Percentiles rank a stretch among this genome's conserved stretches.
Evolutionary conservation across 2,329 filamentous ascomycete species (phyloP).

Genomic region (Helotiales sp.): DNA sequence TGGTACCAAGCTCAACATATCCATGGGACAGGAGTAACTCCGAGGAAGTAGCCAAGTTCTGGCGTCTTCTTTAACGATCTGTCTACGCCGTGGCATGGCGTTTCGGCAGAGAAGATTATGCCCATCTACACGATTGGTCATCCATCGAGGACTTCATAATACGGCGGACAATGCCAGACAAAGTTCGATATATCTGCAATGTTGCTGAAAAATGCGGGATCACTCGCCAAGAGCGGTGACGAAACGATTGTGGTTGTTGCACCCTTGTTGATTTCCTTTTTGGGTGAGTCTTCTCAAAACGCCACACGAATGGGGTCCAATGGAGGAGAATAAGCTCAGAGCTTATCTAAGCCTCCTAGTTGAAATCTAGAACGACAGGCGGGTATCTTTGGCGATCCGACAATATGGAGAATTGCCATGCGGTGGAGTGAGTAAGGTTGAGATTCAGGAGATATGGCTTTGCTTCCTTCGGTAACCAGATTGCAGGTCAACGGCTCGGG

Average conservation of each 20-base stretch:
- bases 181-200: not conserved
- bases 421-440: constrained; percentile 2
- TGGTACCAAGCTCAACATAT: not conserved
- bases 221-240: not conserved
- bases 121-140: not conserved
- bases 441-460: not conserved
- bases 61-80: not conserved
- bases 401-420: not conserved
- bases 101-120: not conserved
- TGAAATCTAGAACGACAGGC: constrained; percentile 1
- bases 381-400: not conserved
- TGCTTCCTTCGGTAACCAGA: constrained; percentile 4
- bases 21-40: not conserved
- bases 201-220: not conserved
- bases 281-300: not conserved
- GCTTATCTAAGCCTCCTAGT: constrained; percentile 1
- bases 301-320: constrained; percentile 1
- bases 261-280: constrained; percentile 20
- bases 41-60: not conserved
- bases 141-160: not conserved
- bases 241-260: constrained; percentile 2
- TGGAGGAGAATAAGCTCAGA: constrained; percentile 12
- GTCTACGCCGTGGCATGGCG: not conserved
- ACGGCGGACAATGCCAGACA: not conserved
- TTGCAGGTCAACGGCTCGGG: not conserved